A percentile compares a stretch with the other conserved stretches of the same genome.
These are phyloP conservation scores for Scopulariopsis brevicaulis DNA, from an alignment of 2,329 filamentous ascomycete genomes.

Conservation along the genomic window DNA sequence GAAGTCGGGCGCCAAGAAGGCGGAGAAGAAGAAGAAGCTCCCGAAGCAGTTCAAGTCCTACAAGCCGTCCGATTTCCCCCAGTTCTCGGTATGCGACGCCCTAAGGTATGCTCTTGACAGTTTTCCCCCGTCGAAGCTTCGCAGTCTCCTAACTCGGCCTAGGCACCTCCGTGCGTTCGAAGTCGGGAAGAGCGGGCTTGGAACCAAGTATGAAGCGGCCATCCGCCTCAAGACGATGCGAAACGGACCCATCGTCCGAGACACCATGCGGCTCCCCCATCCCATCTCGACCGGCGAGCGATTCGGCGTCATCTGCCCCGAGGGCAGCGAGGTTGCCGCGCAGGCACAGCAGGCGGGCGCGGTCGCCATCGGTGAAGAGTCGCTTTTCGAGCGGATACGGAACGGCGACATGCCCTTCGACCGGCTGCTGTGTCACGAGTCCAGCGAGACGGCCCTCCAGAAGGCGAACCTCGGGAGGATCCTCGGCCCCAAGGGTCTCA, in stretches of 20 bases:
- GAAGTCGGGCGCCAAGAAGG: constrained; percentile 12
- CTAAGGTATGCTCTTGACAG: constrained; percentile 55
- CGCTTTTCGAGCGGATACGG: constrained; percentile 68
- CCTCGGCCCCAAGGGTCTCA: constrained; percentile 79
- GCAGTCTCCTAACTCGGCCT: background rate
- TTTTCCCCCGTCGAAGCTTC: background rate
- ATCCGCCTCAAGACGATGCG: constrained; percentile 74
- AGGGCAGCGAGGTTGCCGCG: constrained; percentile 60
- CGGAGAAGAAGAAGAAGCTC: constrained; percentile 43
- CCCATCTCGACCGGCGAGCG: constrained; percentile 80
- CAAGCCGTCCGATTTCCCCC: constrained; percentile 49
- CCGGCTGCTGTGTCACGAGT: constrained; percentile 72
- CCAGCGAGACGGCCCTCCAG: constrained; percentile 66
- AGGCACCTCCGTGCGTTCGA: constrained; percentile 67
- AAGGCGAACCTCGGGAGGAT: constrained; percentile 72
- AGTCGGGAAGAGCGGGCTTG: constrained; percentile 65
- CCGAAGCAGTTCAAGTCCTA: constrained; percentile 58
- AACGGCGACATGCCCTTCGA: constrained; percentile 77
- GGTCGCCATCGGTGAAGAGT: constrained; percentile 71
- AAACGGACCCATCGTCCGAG: constrained; percentile 78
- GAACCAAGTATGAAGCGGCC: constrained; percentile 79
- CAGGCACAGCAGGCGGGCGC: constrained; percentile 73
- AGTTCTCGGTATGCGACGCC: constrained; percentile 80
- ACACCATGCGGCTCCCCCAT: constrained; percentile 78
- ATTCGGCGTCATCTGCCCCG: constrained; percentile 86